These are phyloP conservation scores for Sporothrix globosa DNA, from an alignment of 2,329 filamentous ascomycete genomes.

Conservation along the genomic window DNA sequence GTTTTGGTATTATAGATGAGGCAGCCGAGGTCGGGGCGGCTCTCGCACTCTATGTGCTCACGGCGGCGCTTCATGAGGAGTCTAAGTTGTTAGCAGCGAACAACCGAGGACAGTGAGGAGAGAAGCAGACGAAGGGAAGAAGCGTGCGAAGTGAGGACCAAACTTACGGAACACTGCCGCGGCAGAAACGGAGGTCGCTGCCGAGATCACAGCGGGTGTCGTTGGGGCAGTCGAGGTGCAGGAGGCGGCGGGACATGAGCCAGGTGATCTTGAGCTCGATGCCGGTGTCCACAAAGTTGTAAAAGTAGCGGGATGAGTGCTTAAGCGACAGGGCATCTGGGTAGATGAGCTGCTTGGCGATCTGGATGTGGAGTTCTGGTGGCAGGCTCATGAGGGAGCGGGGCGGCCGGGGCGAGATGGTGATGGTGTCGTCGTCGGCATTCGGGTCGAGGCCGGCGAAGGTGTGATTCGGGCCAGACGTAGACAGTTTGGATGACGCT, in stretches of 20 bases:
- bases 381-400: conserved; percentile 57
- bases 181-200: conserved; percentile 63
- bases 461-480: background rate
- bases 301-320: conserved; percentile 66
- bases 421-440: background rate
- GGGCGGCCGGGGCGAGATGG: background rate
- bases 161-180: conserved; percentile 61
- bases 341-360: conserved; percentile 64
- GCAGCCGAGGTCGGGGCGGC: conserved; percentile 59
- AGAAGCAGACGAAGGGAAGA: background rate
- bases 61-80: conserved; percentile 62
- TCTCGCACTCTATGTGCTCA: conserved; percentile 65
- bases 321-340: conserved; percentile 73
- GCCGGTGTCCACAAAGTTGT: conserved; percentile 66
- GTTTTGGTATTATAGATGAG: conserved; percentile 55
- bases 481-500: background rate
- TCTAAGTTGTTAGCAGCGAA: conserved; percentile 41
- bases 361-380: conserved; percentile 67
- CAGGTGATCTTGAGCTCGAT: conserved; percentile 68
- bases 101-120: background rate
- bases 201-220: conserved; percentile 60
- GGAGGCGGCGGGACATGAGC: conserved; percentile 65
- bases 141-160: background rate
- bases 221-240: conserved; percentile 68
- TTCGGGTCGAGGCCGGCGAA: background rate